Base-by-base conservation (phyloP, 139 green algal genomes). In the Chlorella sp. region DNA sequence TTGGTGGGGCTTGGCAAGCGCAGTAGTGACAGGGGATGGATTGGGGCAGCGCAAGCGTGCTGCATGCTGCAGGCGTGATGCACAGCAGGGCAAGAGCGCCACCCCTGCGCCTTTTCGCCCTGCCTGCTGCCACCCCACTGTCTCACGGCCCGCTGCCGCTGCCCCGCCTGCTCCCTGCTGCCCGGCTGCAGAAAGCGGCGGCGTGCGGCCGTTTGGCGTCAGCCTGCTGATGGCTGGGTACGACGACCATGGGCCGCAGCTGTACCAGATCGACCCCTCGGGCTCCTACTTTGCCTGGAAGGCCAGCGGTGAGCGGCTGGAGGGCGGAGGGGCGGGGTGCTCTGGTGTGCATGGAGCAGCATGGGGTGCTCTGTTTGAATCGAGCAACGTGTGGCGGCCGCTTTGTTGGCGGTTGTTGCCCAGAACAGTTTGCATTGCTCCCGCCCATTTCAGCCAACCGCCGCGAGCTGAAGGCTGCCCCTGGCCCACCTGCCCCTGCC, bases 201-300 rank as follows among this genome's bases (percentile, higher is more conserved):
- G 97, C 63, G 97, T 99, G 82, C 91, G 97, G 55, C 97, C 97
- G 0, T 99, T 99, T 92, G 97, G 97, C 44, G 97, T 99, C 72
- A 99, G 96, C 12, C 88, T 99, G 62, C 88, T 99, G 68, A 92
- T 99, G 86, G 97, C 97, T 17, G 97, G 97, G 6, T 97, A 94
- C 64, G 97, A 99, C 85, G 94, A 97, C 34, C 93, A 98, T 73
- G 96, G 97, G 51, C 97, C 97, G 34, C 98, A 99, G 92, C 93
- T 99, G 71, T 99, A 99, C 90, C 97, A 99, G 92, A 94, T 98
- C 30, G 97, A 99, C 85, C 97, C 97, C 25, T 98, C 93, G 3
- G 97, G 97, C 56, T 97, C 97, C 21, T 99, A 99, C 90, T 99
- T 99, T 93, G 97, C 97, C 0, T 99, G 97, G 90, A 98, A 98